phyloP scores from a whole-genome alignment of 192 early-diverging fungal genomes.

The Entophlyctis luteolus region DNA sequence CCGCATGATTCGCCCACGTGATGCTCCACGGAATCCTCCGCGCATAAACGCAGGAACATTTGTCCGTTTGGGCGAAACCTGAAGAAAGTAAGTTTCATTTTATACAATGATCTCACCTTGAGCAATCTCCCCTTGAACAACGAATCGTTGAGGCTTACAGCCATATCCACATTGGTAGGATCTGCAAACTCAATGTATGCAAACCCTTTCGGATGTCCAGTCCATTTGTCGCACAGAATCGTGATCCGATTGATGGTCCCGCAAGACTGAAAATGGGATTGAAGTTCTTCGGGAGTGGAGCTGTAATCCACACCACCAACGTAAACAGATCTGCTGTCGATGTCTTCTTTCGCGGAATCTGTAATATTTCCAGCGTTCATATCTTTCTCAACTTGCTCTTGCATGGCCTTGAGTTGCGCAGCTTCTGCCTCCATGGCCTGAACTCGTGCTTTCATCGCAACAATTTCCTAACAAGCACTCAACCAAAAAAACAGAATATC shows the following conservation, averaged over 20 bases:
- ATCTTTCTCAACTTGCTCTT: slow-evolving; percentile 70
- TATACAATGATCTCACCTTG: slow-evolving; percentile 61
- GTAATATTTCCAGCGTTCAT: slow-evolving; percentile 24
- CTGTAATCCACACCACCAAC: slow-evolving; percentile 96
- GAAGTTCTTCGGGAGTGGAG: slow-evolving; percentile 92
- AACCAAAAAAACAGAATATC: no score
- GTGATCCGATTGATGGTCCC: slow-evolving; percentile 96
- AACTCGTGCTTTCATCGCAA: slow-evolving; percentile 74
- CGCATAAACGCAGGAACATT: slow-evolving; percentile 83
- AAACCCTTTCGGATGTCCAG: slow-evolving; percentile 65
- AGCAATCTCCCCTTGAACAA: slow-evolving; percentile 82
- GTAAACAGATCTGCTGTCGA: slow-evolving; percentile 85
- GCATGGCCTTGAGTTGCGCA: slow-evolving; percentile 72
- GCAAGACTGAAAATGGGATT: slow-evolving; percentile 90
- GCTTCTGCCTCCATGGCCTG: slow-evolving; percentile 82
- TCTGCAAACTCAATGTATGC: slow-evolving; percentile 98
- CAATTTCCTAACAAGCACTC: slow-evolving; percentile 62
- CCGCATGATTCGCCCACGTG: slow-evolving; percentile 68
- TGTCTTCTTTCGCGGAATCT: slow-evolving; percentile 54
- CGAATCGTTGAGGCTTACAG: slow-evolving; percentile 83
- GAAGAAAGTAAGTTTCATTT: slow-evolving; percentile 15
- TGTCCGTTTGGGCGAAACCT: slow-evolving; percentile 88
- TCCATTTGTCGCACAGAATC: slow-evolving; percentile 90
- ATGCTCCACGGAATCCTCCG: slow-evolving; percentile 73
- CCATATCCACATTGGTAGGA: slow-evolving; percentile 69